Evolutionary conservation across 2,329 filamentous ascomycete species (phyloP).

Genomic region (Cytospora schulzeri): DNA sequence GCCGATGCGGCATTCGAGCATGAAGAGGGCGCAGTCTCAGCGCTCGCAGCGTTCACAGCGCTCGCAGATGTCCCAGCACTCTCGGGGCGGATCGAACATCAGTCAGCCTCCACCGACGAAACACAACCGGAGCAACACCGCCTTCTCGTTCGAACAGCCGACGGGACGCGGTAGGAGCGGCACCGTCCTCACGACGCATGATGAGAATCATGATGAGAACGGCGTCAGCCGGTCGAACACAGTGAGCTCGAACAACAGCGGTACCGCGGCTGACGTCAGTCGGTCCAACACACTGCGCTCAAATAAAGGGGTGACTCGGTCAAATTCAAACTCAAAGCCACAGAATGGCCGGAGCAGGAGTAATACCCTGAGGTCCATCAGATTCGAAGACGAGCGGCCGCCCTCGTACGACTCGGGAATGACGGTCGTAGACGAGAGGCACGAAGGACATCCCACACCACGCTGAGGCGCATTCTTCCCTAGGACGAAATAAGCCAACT

Average conservation of each 20-base stretch:
- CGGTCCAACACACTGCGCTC: constrained; percentile 21
- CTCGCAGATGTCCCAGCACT: constrained; percentile 35
- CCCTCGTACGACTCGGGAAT: constrained; percentile 25
- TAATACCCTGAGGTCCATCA: constrained; percentile 16
- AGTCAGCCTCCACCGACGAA: constrained; percentile 7
- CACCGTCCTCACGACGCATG: constrained; percentile 35
- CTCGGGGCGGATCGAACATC: constrained; percentile 7
- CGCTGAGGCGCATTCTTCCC: neutral
- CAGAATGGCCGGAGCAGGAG: constrained; percentile 17
- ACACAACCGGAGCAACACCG: constrained; percentile 23
- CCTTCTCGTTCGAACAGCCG: constrained; percentile 26
- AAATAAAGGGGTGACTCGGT: constrained; percentile 17
- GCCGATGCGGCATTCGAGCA: constrained; percentile 30
- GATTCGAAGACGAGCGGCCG: constrained; percentile 22
- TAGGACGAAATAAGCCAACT: neutral
- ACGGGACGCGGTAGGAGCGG: constrained; percentile 11
- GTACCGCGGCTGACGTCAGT: constrained; percentile 17
- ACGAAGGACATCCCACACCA: neutral
- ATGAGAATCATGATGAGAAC: constrained; percentile 36
- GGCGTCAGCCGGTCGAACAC: constrained; percentile 16
- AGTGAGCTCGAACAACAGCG: neutral
- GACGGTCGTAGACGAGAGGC: constrained; percentile 20
- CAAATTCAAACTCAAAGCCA: constrained; percentile 13
- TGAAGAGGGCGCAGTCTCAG: constrained; percentile 26
- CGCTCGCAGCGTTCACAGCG: constrained; percentile 7